Percentiles rank a stretch among this genome's conserved stretches.
Conservation (phyloP, 106 monocot genomes). For the Iris macrosiphon region DNA sequence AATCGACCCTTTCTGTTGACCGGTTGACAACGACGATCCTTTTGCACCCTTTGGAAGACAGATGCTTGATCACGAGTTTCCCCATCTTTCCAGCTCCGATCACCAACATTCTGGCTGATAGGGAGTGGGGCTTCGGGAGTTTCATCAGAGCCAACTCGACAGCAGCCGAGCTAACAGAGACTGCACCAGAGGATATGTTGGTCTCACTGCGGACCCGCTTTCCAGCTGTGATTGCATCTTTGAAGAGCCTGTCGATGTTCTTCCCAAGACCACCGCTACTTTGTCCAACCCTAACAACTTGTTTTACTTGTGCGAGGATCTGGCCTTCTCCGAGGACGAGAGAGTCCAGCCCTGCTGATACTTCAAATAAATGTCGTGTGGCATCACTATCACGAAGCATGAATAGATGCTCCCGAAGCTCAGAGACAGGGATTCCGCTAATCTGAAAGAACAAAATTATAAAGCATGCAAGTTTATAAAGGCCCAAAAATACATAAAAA, state of each 20-base stretch:
- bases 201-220: slow-evolving; percentile 86
- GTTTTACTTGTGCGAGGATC: slow-evolving; percentile 95
- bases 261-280: slow-evolving; percentile 72
- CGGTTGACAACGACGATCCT: slow-evolving; percentile 78
- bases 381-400: slow-evolving; percentile 91
- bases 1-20: slow-evolving; percentile 68
- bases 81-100: slow-evolving; percentile 99
- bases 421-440: slow-evolving; percentile 84
- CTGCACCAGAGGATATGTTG: slow-evolving; percentile 91
- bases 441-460: slow-evolving; percentile 33
- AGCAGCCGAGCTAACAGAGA: slow-evolving; percentile 97
- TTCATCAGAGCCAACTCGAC: slow-evolving; percentile 96
- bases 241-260: slow-evolving; percentile 91
- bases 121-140: slow-evolving; percentile 42
- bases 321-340: slow-evolving; percentile 98
- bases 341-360: slow-evolving; percentile 92
- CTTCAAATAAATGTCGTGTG: slow-evolving; percentile 87
- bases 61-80: slow-evolving; percentile 93
- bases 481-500: background rate
- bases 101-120: slow-evolving; percentile 75
- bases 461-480: background rate
- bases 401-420: slow-evolving; percentile 80
- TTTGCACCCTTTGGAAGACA: slow-evolving; percentile 85
- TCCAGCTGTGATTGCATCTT: slow-evolving; percentile 84
- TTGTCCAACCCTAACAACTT: slow-evolving; percentile 81